Evolutionary conservation across 371 early-diverging fungal species (phyloP).

Genomic region (Synchytrium microbalum): DNA sequence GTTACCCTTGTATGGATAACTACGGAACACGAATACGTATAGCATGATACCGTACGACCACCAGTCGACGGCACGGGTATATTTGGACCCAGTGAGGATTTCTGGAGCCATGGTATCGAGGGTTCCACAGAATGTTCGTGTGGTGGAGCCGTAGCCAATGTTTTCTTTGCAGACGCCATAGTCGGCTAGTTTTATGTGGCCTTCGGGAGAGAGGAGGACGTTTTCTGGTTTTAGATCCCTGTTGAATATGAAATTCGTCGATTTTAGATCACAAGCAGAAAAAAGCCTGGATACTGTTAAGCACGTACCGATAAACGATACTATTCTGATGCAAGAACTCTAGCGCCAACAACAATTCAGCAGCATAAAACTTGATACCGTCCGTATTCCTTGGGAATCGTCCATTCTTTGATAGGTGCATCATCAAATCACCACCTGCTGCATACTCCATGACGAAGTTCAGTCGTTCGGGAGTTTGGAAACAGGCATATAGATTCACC

Average conservation of each 20-base stretch:
- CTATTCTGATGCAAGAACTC: conserved; percentile 55
- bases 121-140: conserved; percentile 61
- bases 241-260: not conserved
- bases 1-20: conserved; percentile 88
- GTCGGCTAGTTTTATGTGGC: conserved; percentile 61
- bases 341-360: conserved; percentile 57
- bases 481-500: conserved; percentile 53
- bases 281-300: too few species aligned
- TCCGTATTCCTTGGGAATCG: conserved; percentile 31
- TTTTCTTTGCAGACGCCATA: conserved; percentile 64
- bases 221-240: conserved; percentile 49
- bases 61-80: conserved; percentile 57
- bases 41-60: conserved; percentile 64
- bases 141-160: conserved; percentile 43
- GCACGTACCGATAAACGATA: conserved; percentile 51
- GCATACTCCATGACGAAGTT: conserved; percentile 70
- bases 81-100: conserved; percentile 38
- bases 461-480: conserved; percentile 46
- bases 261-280: not conserved
- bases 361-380: conserved; percentile 52
- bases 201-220: conserved; percentile 36
- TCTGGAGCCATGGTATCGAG: conserved; percentile 73
- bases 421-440: conserved; percentile 63
- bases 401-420: conserved; percentile 42
- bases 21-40: conserved; percentile 55